Evolutionary conservation across 2,329 filamentous ascomycete species (phyloP).

Genomic region (Apiospora phragmitis): DNA sequence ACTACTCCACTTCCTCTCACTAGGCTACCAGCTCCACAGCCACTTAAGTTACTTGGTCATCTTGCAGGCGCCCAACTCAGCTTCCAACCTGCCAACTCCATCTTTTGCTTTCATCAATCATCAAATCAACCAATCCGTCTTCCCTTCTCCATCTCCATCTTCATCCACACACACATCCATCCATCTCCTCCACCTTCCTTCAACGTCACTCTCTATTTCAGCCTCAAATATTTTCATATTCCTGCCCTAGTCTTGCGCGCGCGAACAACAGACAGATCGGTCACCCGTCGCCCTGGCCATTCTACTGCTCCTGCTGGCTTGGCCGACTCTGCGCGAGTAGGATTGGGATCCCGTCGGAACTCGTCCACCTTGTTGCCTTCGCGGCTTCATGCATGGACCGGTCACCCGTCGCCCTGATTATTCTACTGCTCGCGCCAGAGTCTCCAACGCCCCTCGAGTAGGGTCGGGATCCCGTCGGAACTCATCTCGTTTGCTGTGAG

Average conservation of each 20-base stretch:
- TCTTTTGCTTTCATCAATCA: not conserved
- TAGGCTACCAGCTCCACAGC: not conserved
- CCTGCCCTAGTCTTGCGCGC: not conserved
- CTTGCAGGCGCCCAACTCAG: not conserved
- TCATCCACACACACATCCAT: not conserved
- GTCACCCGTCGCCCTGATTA: constrained; percentile 10
- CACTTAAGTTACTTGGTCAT: not conserved
- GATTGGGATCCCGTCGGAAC: constrained; percentile 10
- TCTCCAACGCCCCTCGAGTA: constrained; percentile 9
- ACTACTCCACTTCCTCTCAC: not conserved
- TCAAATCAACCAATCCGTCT: not conserved
- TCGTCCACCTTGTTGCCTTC: not conserved
- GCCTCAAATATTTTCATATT: no score
- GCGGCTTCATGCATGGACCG: not conserved
- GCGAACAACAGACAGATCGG: not conserved
- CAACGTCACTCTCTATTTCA: not conserved
- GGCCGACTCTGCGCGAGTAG: constrained; percentile 9
- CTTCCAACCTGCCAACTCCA: not conserved
- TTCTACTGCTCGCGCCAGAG: constrained; percentile 11
- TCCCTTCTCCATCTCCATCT: not conserved
- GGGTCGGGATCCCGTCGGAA: constrained; percentile 10
- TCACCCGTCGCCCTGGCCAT: constrained; percentile 8
- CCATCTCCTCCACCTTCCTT: not conserved
- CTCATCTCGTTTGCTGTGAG: constrained; percentile 1
- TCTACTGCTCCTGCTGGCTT: constrained; percentile 8